Evolutionary conservation across 1,284 basidiomycete species (phyloP).

Genomic region (Boletus hoseneyae): DNA sequence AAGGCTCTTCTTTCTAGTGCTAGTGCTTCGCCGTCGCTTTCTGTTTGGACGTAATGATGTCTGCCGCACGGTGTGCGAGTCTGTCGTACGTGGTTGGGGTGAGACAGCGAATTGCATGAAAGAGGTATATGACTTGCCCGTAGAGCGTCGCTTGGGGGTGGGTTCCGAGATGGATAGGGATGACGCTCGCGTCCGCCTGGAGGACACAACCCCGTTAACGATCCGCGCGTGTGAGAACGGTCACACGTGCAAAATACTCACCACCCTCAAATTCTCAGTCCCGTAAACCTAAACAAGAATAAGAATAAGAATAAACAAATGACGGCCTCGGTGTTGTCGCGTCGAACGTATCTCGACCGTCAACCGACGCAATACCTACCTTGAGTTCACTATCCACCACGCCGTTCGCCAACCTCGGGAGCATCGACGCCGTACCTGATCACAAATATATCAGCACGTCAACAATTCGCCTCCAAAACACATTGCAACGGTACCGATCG

Average conservation of each 20-base stretch:
- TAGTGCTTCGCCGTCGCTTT: not conserved
- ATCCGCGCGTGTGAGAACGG: not conserved
- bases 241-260: not conserved
- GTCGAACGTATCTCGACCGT: not conserved
- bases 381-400: constrained; percentile 16
- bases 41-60: constrained; percentile 14
- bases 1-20: not conserved
- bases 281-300: constrained; percentile 19
- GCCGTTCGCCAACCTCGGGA: constrained; percentile 14
- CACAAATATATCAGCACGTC: not conserved
- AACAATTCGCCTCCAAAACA: not conserved
- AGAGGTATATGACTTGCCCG: not conserved
- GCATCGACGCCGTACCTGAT: constrained; percentile 19
- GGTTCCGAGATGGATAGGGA: constrained; percentile 15
- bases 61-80: constrained; percentile 13
- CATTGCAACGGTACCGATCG: constrained; percentile 10
- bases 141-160: constrained; percentile 22
- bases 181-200: constrained; percentile 21
- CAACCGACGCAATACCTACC: not conserved
- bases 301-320: too few relatives aligned
- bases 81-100: constrained; percentile 4
- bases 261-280: constrained; percentile 20
- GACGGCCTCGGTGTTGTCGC: not conserved
- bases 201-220: not conserved
- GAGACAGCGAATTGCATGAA: not conserved